Percentiles rank a stretch among this genome's conserved stretches.
Evolutionary conservation across 2,329 filamentous ascomycete species (phyloP).

Genomic region (Colletotrichum sp.): DNA sequence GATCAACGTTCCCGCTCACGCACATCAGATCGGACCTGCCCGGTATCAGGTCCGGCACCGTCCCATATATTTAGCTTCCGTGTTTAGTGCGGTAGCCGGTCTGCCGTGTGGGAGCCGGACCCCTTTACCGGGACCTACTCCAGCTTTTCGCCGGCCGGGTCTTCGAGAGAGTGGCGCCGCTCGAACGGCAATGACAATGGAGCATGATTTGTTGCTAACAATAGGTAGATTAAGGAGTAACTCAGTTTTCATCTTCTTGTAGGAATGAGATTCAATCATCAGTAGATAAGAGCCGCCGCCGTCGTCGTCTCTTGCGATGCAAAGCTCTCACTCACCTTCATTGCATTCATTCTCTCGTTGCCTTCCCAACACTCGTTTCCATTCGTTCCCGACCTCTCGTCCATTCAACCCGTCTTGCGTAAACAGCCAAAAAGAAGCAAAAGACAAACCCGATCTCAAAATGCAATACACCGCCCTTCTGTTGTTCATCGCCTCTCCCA

Average conservation of each 20-base stretch:
- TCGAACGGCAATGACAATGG: not conserved
- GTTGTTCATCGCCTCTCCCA: not conserved
- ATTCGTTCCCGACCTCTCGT: not conserved
- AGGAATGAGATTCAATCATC: not conserved
- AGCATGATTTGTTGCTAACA: not conserved
- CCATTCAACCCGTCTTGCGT: too few relatives aligned
- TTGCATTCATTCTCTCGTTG: not conserved
- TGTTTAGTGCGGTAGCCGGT: not conserved
- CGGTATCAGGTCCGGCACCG: not conserved
- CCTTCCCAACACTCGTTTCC: not conserved
- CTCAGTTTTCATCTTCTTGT: fast-evolving
- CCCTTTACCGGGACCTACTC: not conserved
- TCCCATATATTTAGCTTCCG: not conserved
- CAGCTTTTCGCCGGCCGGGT: not conserved
- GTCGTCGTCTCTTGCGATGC: not conserved
- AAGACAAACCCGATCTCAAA: not conserved
- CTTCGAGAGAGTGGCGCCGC: not conserved
- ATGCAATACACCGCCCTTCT: not conserved
- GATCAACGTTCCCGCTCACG: not conserved
- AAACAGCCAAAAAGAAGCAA: too few relatives aligned
- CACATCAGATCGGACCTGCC: not conserved
- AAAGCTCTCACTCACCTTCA: fast-evolving
- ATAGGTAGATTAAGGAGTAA: not conserved
- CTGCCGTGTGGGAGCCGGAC: not conserved
- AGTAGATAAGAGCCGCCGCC: not conserved